phyloP scores from a whole-genome alignment of 495 filamentous ascomycete species.

The Entonaema liquescens region DNA sequence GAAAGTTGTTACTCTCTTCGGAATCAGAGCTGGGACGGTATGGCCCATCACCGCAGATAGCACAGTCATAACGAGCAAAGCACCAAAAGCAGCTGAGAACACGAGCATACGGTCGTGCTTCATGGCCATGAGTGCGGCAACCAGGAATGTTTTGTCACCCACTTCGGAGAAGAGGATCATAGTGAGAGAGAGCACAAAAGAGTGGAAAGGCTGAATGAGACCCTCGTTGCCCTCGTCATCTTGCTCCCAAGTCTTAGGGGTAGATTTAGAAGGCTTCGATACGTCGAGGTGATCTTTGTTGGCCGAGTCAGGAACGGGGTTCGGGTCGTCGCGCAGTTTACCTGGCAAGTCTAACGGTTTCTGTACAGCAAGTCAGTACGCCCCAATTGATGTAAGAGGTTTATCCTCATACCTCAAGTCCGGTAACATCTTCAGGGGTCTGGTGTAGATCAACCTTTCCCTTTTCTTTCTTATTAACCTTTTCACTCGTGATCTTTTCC shows the following conservation, averaged over 20 bases:
- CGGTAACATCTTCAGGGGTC: constrained; percentile 57
- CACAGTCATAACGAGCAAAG: constrained; percentile 91
- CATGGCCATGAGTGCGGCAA: constrained; percentile 99
- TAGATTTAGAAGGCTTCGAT: constrained; percentile 56
- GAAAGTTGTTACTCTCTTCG: constrained; percentile 86
- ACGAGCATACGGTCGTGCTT: constrained; percentile 92
- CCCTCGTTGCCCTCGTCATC: constrained; percentile 62
- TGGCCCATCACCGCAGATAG: constrained; percentile 97
- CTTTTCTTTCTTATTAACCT: constrained; percentile 48
- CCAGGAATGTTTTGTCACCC: constrained; percentile 97
- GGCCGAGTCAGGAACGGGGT: constrained; percentile 72
- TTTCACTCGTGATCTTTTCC: constrained; percentile 60
- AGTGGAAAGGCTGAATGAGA: constrained; percentile 86
- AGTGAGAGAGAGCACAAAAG: constrained; percentile 87
- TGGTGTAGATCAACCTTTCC: constrained; percentile 53
- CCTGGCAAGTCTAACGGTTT: constrained; percentile 84
- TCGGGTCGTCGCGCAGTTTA: constrained; percentile 80
- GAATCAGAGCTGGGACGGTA: constrained; percentile 88
- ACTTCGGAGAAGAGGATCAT: constrained; percentile 99
- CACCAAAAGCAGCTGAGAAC: constrained; percentile 91
- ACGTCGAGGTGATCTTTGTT: constrained; percentile 74
- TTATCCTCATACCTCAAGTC: constrained; percentile 69
- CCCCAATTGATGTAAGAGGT: background rate
- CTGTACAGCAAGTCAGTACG: constrained; percentile 54
- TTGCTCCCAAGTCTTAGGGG: constrained; percentile 42